Evolutionary conservation across 768 basidiomycete species (phyloP), one percentile per base, ranked within the genome.

Genomic region (Serendipita sp.): DNA sequence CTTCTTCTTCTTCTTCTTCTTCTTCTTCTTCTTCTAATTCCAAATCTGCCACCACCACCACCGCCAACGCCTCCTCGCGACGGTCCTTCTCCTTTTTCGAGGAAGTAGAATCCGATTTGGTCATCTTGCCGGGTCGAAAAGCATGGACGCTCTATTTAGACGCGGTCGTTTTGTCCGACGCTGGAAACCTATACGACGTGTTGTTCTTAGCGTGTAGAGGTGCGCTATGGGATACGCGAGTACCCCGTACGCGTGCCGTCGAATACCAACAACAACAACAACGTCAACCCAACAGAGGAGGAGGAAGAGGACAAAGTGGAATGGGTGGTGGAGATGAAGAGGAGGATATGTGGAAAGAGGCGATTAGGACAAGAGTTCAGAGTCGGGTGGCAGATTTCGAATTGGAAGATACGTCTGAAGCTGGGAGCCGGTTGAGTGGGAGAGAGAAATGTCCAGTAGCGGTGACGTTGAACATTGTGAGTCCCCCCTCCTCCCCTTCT

Each of bases 361-460:
- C 62, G 30, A 41, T n/a, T n/a, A 18, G 46, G 16, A 15, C 37
- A n/a, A 51, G 28, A 32, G 66, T 62, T 13, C 5, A 65, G 47
- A 15, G 51, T 47, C 28, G 73, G 7, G 86, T 84, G 10, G 81
- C 83, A 7, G 92, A 94, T 72, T 93, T 93, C 68, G 92, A 94
- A 74, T 78, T 93, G 24, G 80, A 84, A 10, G 91, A 94, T 72
- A 88, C 85, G 67, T 91, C 89, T 88, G 90, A 90, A 69, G 88
- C 89, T 67, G 92, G 92, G 0, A 86, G 84, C 65, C 73, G 77
- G 16, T 70, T 92, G 34, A 78, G 76, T 45, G 84, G 84, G 1
- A 76, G 83, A 66, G 81, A 86, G 1, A 68, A 71, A 11, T 88
- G 91, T 84, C 92, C 91, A 0, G 78, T 93, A 3, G 83, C 83